Base-by-base conservation (phyloP, 2,329 filamentous ascomycete genomes). In the Aspergillus sp. region DNA sequence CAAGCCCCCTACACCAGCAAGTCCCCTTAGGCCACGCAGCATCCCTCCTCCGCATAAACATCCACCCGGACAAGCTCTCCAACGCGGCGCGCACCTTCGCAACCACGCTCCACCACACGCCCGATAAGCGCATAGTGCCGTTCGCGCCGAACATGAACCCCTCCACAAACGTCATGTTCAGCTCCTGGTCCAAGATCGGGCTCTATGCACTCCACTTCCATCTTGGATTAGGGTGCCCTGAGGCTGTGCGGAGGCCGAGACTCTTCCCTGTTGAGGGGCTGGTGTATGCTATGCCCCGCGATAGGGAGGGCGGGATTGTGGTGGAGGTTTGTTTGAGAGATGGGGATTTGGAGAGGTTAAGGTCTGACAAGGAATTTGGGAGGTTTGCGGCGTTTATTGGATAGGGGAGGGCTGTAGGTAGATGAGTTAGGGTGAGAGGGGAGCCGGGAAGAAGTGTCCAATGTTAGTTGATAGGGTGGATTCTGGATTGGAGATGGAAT, bases 181-280 rank as follows among this genome's bases (percentile, higher is more conserved):
- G 81, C 58, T 86, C 83, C 0, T 87, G 83, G 84, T 77, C 78
- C 0, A 81, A 82, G 54, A 67, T 82, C 2, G 69, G 77, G 4
- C 74, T 71, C 16, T 82, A 81, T 61, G 69, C 76, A 0, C 69
- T 80, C 6, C 80, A 84, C 49, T 86, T 64, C 2, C 63, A 63
- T 22, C 32, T 86, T 1, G 78, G 77, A 0, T 62, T 85, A 2
- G 83, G 83, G 0, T 72, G 63, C 18, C 80, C 83, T 0, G 77
- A 77, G 56, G 74, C 73, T 0, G 82, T 85, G 22, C 70, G 82
- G 0, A 71, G 83, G 52, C 84, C 83, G 3, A 59, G 65, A 0
- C 84, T 85, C 57, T 65, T 67, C 0, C 75, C 78, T 0, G 63
- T 80, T 3, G 82, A 84, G 67, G 73, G 81, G 1, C 63, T 85